Percentiles rank a stretch among this genome's conserved stretches.
These are phyloP conservation scores for Neophaeococcomyces mojaviensis DNA, from an alignment of 2,329 filamentous ascomycete genomes.

Conservation along the genomic window DNA sequence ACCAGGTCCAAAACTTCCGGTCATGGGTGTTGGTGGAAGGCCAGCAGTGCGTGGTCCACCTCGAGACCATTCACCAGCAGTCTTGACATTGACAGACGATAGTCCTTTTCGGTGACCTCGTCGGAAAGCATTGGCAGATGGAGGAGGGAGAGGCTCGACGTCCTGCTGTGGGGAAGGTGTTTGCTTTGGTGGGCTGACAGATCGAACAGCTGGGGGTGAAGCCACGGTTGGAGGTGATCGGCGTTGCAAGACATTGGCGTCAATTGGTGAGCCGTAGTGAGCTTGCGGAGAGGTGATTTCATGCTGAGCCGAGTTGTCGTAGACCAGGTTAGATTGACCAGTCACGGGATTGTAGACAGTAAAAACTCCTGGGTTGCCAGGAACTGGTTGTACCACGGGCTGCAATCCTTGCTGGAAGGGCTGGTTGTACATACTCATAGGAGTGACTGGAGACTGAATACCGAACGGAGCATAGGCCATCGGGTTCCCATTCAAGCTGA, in stretches of 20 bases:
- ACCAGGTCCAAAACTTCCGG: constrained; percentile 83
- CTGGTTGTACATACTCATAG: constrained; percentile 55
- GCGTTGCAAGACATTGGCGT: constrained; percentile 13
- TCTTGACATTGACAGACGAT: constrained; percentile 54
- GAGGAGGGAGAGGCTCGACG: constrained; percentile 68
- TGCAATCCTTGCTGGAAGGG: constrained; percentile 61
- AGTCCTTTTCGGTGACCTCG: constrained; percentile 86
- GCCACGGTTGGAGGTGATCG: constrained; percentile 48
- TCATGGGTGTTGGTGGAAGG: constrained; percentile 72
- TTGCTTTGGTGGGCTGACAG: constrained; percentile 54
- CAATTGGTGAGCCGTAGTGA: constrained; percentile 19
- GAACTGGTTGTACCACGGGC: constrained; percentile 55
- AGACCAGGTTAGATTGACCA: constrained; percentile 72
- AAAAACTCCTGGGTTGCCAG: constrained; percentile 67
- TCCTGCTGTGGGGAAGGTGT: constrained; percentile 63
- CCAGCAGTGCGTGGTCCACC: constrained; percentile 69
- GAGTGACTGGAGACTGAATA: constrained; percentile 48
- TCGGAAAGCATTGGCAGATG: constrained; percentile 85
- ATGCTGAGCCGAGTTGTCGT: constrained; percentile 57
- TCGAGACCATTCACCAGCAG: constrained; percentile 45
- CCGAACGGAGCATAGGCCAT: constrained; percentile 28
- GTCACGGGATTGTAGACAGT: constrained; percentile 79
- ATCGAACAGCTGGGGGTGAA: constrained; percentile 62
- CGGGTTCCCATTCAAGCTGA: constrained; percentile 54
- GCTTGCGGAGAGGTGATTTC: constrained; percentile 28